Percentiles rank a stretch among this genome's conserved stretches.
These are phyloP conservation scores for Lichtheimia corymbifera DNA, from an alignment of 371 early-diverging fungal species.

Conservation along the genomic window DNA sequence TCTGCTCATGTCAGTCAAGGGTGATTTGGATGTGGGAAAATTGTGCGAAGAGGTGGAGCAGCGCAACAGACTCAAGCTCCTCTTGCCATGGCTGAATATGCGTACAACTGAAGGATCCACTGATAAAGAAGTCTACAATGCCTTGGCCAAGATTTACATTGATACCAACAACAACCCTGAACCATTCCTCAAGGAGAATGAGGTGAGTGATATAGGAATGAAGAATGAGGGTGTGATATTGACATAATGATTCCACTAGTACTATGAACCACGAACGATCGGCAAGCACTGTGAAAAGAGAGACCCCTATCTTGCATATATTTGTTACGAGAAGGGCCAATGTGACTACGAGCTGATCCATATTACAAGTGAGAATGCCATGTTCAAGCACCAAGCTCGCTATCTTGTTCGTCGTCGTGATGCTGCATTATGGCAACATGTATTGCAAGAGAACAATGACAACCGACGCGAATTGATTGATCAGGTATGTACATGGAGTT, in stretches of 20 bases:
- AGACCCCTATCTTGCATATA: conserved; percentile 94
- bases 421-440: conserved; percentile 82
- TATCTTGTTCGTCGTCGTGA: conserved; percentile 93
- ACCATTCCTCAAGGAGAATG: conserved; percentile 91
- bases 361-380: conserved; percentile 94
- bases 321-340: conserved; percentile 94
- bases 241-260: conserved; percentile 27
- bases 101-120: conserved; percentile 84
- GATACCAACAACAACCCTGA: conserved; percentile 98
- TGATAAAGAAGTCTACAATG: conserved; percentile 92
- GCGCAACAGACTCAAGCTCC: conserved; percentile 94
- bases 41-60: conserved; percentile 94
- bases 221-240: neutral
- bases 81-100: conserved; percentile 91
- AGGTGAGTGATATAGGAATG: conserved; percentile 27
- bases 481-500: conserved; percentile 57
- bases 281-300: conserved; percentile 98
- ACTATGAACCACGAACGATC: conserved; percentile 87
- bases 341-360: conserved; percentile 92
- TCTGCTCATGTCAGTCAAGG: conserved; percentile 78
- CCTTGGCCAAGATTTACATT: conserved; percentile 97
- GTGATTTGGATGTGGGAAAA: conserved; percentile 80
- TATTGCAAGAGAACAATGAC: conserved; percentile 76
- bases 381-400: conserved; percentile 98
- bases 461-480: conserved; percentile 90